Percentiles rank a stretch among this genome's conserved stretches.
These are phyloP conservation scores for Diplodia intermedia DNA, from an alignment of 2,329 filamentous ascomycete genomes.

Conservation along the genomic window DNA sequence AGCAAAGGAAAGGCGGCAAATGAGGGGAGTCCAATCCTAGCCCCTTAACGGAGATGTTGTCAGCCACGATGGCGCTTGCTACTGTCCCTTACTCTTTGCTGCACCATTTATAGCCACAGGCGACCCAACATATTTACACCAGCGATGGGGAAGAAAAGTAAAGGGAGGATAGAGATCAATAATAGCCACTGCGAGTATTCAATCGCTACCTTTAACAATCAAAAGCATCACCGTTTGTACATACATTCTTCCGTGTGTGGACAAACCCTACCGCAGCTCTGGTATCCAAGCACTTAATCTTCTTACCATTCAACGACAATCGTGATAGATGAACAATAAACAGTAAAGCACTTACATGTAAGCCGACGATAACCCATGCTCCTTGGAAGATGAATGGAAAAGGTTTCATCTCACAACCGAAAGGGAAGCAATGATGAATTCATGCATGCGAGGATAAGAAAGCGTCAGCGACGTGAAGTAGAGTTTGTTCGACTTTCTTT, in stretches of 20 bases:
- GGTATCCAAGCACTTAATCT: no score
- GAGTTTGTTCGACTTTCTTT: background rate
- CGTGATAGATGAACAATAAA: no score
- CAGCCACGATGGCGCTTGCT: no score
- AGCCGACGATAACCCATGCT: background rate
- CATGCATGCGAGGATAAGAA: background rate
- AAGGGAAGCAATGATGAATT: background rate
- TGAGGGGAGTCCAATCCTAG: background rate
- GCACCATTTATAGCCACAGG: no score
- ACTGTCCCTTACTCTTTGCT: no score
- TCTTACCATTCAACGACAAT: no score
- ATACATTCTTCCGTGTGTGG: no score
- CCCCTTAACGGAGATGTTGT: no score
- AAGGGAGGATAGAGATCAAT: background rate
- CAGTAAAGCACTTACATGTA: no score
- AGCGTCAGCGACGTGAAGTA: background rate
- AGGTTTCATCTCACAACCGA: background rate
- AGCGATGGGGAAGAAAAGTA: no score
- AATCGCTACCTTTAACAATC: background rate
- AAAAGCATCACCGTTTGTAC: background rate
- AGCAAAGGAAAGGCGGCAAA: slow-evolving; percentile 59
- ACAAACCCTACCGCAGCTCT: no score
- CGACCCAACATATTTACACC: no score
- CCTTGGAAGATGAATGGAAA: background rate
- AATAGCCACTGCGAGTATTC: background rate